These are phyloP conservation scores for Oryza longistaminata DNA, from an alignment of 176 grass and related monocot species.

Conservation along the genomic window DNA sequence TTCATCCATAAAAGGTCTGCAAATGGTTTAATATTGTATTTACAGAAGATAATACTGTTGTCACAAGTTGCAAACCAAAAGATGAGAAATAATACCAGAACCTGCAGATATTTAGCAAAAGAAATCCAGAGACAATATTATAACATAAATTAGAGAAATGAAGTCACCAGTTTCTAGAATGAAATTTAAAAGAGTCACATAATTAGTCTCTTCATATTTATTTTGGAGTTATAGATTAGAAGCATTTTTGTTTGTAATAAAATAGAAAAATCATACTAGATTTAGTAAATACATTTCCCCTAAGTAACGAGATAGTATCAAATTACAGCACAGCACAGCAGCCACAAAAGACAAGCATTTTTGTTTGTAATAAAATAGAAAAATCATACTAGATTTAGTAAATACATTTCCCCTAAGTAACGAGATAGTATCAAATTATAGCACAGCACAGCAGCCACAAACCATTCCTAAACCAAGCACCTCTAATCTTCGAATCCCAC, in stretches of 20 bases:
- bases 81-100: slow-evolving; percentile 11
- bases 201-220: background rate
- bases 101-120: background rate
- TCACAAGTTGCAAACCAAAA: background rate
- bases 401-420: background rate
- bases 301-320: background rate
- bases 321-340: background rate
- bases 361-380: background rate
- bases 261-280: background rate
- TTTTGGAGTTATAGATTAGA: background rate
- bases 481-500: background rate
- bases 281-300: background rate
- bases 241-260: background rate
- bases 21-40: slow-evolving; percentile 4
- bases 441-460: background rate
- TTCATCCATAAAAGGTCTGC: background rate
- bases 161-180: background rate
- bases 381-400: background rate
- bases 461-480: slow-evolving; percentile 5
- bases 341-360: background rate
- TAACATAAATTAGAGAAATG: background rate
- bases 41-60: background rate
- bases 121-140: background rate
- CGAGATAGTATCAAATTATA: background rate
- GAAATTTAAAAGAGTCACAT: background rate